Base-by-base conservation (phyloP, 148 eudicot species). In the Simmondsia chinensis region DNA sequence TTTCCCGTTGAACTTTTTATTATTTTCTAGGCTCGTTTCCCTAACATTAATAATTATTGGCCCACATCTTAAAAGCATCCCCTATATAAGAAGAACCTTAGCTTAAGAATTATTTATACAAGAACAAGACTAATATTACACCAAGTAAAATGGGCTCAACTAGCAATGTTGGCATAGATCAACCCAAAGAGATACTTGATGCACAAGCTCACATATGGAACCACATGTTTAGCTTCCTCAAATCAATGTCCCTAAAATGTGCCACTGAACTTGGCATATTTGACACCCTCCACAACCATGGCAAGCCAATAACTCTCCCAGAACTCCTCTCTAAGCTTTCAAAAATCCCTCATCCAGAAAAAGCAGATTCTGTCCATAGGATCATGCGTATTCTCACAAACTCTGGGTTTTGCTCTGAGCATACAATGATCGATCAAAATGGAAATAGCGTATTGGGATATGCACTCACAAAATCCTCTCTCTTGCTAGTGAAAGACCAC, bases 181-280 rank as follows among this genome's bases (percentile, higher is more conserved):
- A 48, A n/a, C 25, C 25, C 11, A 50, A 33, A 3, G 50, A 62
- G 18, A 47, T 56, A 12, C 42, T 61, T 12, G 22, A 58, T 6
- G 54, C 69, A 44, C 61, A 70, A 48, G 50, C 48, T 7, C 63
- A 64, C 23, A 39, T 64, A 54, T 51, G 55, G 51, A 60, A 48
- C 22, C 55, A 64, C n/a, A 15, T 39, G 7, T 35, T 39, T 11
- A 9, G 9, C 34, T 70, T 28, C 28, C 26, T 34, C 0, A 55
- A 52, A n/a, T 60, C 75, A 1, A 52, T 52, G 54, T 64, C 75
- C 13, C 31, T 70, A 12, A 70, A 59, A 36, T 64, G 75, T 40
- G 70, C 70, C 0, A 5, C 56, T 17, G n/a, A 70, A 9, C 48
- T 70, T 5, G 30, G 54, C 19, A 70, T 70, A 9, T 52, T 52